These are phyloP conservation scores for Rheum nobile DNA, from an alignment of 148 eudicot genomes.

Conservation along the genomic window DNA sequence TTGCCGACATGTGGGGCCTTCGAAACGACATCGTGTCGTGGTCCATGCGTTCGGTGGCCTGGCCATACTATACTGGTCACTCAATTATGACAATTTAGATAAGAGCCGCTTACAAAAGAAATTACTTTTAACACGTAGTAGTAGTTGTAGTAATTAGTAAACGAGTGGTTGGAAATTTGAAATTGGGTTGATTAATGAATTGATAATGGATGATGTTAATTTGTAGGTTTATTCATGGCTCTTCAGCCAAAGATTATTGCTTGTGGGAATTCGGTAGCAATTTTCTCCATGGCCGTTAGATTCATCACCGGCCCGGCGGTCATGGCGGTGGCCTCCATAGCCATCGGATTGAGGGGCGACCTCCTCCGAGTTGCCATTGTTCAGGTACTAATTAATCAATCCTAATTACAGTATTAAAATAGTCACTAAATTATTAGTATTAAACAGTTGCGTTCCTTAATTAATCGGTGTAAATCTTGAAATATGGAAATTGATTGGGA, in stretches of 20 bases:
- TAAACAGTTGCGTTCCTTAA: neutral
- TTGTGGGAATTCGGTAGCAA: slow-evolving; percentile 43
- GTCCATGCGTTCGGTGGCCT: slow-evolving; percentile 7
- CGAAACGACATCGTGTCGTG: slow-evolving; percentile 12
- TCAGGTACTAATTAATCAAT: slow-evolving; percentile 26
- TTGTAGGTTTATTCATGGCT: slow-evolving; percentile 42
- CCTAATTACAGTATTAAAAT: no score
- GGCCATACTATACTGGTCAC: neutral
- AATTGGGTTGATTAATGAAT: no score
- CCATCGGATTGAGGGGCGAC: slow-evolving; percentile 33
- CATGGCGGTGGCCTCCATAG: slow-evolving; percentile 36
- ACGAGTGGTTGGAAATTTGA: neutral
- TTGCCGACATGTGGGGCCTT: slow-evolving; percentile 11
- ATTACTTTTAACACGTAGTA: neutral
- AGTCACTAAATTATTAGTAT: neutral
- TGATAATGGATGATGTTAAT: no score
- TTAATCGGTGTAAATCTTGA: neutral
- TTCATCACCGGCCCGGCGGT: slow-evolving; percentile 35
- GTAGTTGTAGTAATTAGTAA: neutral
- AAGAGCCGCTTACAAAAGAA: neutral
- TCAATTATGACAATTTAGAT: slow-evolving; percentile 2
- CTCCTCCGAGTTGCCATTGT: slow-evolving; percentile 39
- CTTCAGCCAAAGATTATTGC: slow-evolving; percentile 47
- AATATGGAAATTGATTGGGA: no score
- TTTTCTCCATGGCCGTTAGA: slow-evolving; percentile 31